Evolutionary conservation across 345 rosid genomes (phyloP).

Genomic region (Linum lewisii): DNA sequence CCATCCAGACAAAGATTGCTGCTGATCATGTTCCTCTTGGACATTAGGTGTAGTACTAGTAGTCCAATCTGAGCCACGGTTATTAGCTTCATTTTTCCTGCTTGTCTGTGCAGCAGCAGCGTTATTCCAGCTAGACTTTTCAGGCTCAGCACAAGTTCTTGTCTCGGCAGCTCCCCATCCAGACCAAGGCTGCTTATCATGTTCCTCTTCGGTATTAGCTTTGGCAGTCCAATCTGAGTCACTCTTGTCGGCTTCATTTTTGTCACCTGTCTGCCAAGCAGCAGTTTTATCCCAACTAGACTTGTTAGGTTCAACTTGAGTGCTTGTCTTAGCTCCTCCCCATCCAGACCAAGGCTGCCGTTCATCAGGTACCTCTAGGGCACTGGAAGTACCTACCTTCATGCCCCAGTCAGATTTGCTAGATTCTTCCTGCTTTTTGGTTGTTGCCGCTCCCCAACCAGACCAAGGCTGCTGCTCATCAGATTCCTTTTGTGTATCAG

Average conservation of each 20-base stretch:
- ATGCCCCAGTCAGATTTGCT: slow-evolving; percentile 10
- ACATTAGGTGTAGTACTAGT: slow-evolving; percentile 7
- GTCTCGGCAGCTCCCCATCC: not conserved
- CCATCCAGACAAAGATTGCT: slow-evolving; percentile 26
- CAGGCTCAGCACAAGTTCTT: slow-evolving; percentile 3
- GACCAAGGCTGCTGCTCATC: not conserved
- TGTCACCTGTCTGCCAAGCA: slow-evolving; percentile 22
- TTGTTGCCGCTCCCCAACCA: not conserved
- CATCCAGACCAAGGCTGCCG: not conserved
- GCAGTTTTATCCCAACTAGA: slow-evolving; percentile 12
- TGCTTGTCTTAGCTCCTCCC: not conserved
- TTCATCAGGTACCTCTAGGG: not conserved
- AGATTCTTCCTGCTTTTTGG: slow-evolving; percentile 8
- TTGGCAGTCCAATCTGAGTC: not conserved
- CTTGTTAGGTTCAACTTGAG: slow-evolving; percentile 3
- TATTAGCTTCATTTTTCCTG: too few relatives aligned
- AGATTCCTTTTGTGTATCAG: slow-evolving; percentile 2
- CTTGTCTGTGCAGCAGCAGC: not conserved
- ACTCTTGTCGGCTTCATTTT: slow-evolving; percentile 13
- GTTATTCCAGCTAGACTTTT: slow-evolving; percentile 9
- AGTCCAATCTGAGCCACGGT: slow-evolving; percentile 3
- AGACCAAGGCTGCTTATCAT: too few relatives aligned
- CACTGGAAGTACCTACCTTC: slow-evolving; percentile 8
- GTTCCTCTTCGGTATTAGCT: not conserved
- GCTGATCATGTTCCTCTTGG: slow-evolving; percentile 9